These are phyloP conservation scores for Sparassis latifolia DNA, from an alignment of 1,284 basidiomycete genomes.

Conservation along the genomic window DNA sequence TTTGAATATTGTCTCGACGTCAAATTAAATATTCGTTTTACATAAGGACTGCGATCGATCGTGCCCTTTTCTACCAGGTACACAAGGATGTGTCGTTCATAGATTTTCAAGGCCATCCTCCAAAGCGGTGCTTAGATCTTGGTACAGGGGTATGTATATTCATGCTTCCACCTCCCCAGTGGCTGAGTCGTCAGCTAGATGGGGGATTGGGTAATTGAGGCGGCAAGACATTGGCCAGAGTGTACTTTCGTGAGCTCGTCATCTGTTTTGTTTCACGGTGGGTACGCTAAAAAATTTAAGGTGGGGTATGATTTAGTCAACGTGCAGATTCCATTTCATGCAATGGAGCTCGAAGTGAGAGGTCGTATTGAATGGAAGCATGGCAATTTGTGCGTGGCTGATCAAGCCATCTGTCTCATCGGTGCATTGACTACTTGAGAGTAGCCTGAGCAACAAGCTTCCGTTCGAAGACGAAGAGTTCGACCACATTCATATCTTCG, in stretches of 20 bases:
- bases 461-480: conserved; percentile 77
- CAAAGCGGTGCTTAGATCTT: conserved; percentile 52
- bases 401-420: background rate
- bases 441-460: conserved; percentile 61
- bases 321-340: conserved; percentile 51
- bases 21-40: background rate
- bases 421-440: background rate
- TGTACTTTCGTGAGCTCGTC: conserved; percentile 52
- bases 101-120: conserved; percentile 38
- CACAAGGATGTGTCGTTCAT: conserved; percentile 49
- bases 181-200: conserved; percentile 32
- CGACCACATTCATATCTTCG: conserved; percentile 65
- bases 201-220: conserved; percentile 66
- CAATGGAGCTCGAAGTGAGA: conserved; percentile 43
- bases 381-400: conserved; percentile 60
- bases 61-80: conserved; percentile 42
- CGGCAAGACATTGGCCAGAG: conserved; percentile 63
- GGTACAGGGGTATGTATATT: conserved; percentile 53
- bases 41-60: conserved; percentile 51
- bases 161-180: background rate
- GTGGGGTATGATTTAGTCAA: conserved; percentile 73
- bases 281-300: conserved; percentile 25
- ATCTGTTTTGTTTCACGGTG: background rate
- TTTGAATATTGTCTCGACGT: background rate
- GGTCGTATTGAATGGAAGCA: conserved; percentile 61